phyloP scores from a whole-genome alignment of 495 filamentous ascomycete genomes.

The Penicillium coffeae region DNA sequence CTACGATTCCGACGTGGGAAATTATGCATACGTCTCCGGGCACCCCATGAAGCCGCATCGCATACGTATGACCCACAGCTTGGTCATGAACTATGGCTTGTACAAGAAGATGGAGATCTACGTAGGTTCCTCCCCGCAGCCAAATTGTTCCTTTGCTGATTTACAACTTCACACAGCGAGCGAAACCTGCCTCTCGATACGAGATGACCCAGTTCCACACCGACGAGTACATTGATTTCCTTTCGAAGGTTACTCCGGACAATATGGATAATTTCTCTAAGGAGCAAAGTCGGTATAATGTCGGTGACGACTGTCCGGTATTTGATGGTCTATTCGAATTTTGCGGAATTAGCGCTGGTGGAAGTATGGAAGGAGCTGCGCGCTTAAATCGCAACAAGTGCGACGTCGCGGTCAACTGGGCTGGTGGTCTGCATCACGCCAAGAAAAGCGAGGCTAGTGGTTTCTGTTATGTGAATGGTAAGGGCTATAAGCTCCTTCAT shows the following conservation, averaged over 20 bases:
- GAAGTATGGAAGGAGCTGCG: conserved; percentile 95
- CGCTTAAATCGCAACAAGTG: conserved; percentile 89
- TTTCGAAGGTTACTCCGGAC: conserved; percentile 93
- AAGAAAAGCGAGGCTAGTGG: conserved; percentile 96
- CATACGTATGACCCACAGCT: conserved; percentile 90
- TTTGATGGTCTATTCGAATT: conserved; percentile 98
- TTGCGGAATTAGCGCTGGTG: conserved; percentile 94
- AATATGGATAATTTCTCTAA: conserved; percentile 95
- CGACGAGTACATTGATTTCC: conserved; percentile 98
- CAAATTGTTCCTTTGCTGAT: not conserved
- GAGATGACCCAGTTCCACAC: conserved; percentile 99
- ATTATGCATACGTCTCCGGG: conserved; percentile 95
- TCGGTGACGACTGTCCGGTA: conserved; percentile 96
- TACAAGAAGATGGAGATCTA: conserved; percentile 99
- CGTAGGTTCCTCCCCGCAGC: conserved; percentile 48
- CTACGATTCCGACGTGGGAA: conserved; percentile 96
- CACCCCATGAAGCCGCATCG: conserved; percentile 99
- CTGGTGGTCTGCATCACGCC: conserved; percentile 93
- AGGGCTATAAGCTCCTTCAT: conserved; percentile 11
- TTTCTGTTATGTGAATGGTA: conserved; percentile 98
- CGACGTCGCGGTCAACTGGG: conserved; percentile 97
- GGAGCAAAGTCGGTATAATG: conserved; percentile 95
- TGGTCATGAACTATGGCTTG: conserved; percentile 98
- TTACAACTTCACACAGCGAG: conserved; percentile 57
- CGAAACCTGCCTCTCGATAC: conserved; percentile 90